A percentile compares a stretch with the other conserved stretches of the same genome.
Evolutionary conservation across 768 basidiomycete genomes (phyloP).

Genomic region (Auriscalpium orientale): DNA sequence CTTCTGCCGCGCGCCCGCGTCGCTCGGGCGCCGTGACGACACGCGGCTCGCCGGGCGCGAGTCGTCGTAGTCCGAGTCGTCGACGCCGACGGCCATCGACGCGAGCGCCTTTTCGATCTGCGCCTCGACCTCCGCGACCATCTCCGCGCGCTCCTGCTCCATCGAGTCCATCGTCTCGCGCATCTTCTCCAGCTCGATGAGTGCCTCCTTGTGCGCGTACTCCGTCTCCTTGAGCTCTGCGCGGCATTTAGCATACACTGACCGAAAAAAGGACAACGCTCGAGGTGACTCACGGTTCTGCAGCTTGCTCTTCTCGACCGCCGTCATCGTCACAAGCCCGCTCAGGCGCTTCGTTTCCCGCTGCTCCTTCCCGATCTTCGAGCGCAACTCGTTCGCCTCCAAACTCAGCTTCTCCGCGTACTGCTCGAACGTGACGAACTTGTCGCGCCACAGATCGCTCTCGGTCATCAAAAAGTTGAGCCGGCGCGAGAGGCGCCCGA

Average conservation of each 20-base stretch:
- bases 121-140: conserved; percentile 90
- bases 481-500: conserved; percentile 75
- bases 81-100: conserved; percentile 76
- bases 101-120: conserved; percentile 84
- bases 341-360: conserved; percentile 81
- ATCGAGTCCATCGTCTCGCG: conserved; percentile 77
- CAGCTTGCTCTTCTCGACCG: conserved; percentile 70
- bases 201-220: conserved; percentile 68
- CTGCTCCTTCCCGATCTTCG: conserved; percentile 88
- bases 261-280: not conserved
- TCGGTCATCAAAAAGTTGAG: conserved; percentile 92
- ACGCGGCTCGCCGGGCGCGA: conserved; percentile 8
- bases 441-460: conserved; percentile 85
- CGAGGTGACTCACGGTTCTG: conserved; percentile 56
- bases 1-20: conserved; percentile 38
- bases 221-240: conserved; percentile 81
- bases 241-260: not conserved
- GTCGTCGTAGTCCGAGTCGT: conserved; percentile 70
- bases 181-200: conserved; percentile 79
- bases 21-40: conserved; percentile 49
- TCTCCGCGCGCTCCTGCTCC: conserved; percentile 80
- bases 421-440: conserved; percentile 90
- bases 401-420: conserved; percentile 86
- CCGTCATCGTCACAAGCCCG: conserved; percentile 68
- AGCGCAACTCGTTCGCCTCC: conserved; percentile 77